Evolutionary conservation across 2,329 filamentous ascomycete species (phyloP).

Genomic region (Botrytis deweyae): DNA sequence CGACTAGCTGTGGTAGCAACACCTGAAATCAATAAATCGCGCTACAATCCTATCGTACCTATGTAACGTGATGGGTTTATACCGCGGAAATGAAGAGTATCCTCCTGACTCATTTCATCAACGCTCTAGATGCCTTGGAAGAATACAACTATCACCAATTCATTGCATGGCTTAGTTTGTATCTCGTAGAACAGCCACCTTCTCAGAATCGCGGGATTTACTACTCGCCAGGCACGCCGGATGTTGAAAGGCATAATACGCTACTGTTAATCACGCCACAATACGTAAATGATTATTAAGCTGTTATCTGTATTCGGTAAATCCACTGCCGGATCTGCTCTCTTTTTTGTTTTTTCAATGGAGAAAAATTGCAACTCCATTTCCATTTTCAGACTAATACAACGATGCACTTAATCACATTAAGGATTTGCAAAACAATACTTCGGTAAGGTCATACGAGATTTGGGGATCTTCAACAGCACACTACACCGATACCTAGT

Average conservation of each 20-base stretch:
- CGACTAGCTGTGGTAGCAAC: not conserved
- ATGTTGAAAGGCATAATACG: not conserved
- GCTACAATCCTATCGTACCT: not conserved
- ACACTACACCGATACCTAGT: not conserved
- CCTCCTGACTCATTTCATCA: not conserved
- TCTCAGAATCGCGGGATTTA: not conserved
- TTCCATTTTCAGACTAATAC: not conserved
- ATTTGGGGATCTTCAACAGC: not conserved
- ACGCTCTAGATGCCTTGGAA: not conserved
- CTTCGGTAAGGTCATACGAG: not conserved
- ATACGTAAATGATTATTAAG: not conserved
- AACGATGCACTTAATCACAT: not conserved
- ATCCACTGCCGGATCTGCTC: not conserved
- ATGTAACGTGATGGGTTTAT: not conserved
- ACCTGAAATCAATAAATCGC: not conserved
- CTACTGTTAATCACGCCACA: constrained; percentile 2
- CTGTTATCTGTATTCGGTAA: not conserved
- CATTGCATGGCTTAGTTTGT: not conserved
- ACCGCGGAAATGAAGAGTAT: not conserved
- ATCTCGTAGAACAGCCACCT: not conserved
- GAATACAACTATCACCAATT: not conserved
- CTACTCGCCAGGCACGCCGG: not conserved
- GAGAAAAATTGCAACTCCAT: not conserved
- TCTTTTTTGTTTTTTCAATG: not conserved
- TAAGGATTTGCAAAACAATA: not conserved